Percentiles rank a stretch among this genome's conserved stretches.
These are phyloP conservation scores for Colletotrichum plurivorum DNA, from an alignment of 2,329 filamentous ascomycete genomes.

Conservation along the genomic window DNA sequence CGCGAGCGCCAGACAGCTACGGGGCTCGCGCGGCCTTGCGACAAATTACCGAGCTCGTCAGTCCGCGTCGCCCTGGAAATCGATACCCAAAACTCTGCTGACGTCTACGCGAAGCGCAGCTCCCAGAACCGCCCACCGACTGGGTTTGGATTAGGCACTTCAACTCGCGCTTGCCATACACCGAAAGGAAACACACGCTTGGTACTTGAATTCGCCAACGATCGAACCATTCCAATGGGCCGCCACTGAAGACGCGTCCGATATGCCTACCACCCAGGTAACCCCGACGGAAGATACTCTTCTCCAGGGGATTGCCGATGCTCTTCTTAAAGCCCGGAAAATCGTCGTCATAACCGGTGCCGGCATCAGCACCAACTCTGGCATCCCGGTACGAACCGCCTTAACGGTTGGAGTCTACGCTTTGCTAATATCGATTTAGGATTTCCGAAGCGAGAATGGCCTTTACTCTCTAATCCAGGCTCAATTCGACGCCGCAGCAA, in stretches of 20 bases:
- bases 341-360: constrained; percentile 81
- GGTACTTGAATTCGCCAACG: neutral
- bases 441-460: constrained; percentile 80
- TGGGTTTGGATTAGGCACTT: neutral
- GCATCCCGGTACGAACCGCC: constrained; percentile 74
- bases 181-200: neutral
- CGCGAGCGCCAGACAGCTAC: no score
- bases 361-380: constrained; percentile 82
- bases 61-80: no score
- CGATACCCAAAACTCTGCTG: no score
- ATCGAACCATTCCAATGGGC: constrained; percentile 34
- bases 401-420: neutral
- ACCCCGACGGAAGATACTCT: constrained; percentile 64
- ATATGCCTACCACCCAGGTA: constrained; percentile 73
- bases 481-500: constrained; percentile 71
- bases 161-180: constrained; percentile 14
- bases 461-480: constrained; percentile 80
- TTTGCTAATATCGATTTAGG: constrained; percentile 58
- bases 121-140: neutral
- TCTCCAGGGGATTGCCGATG: constrained; percentile 76
- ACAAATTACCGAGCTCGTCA: no score
- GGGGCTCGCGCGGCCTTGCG: no score
- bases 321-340: constrained; percentile 75
- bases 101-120: neutral
- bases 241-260: constrained; percentile 42